Percentiles rank a stretch among this genome's conserved stretches.
phyloP scores from a whole-genome alignment of 805 yeast genomes.

The Barnettozyma siamensis region DNA sequence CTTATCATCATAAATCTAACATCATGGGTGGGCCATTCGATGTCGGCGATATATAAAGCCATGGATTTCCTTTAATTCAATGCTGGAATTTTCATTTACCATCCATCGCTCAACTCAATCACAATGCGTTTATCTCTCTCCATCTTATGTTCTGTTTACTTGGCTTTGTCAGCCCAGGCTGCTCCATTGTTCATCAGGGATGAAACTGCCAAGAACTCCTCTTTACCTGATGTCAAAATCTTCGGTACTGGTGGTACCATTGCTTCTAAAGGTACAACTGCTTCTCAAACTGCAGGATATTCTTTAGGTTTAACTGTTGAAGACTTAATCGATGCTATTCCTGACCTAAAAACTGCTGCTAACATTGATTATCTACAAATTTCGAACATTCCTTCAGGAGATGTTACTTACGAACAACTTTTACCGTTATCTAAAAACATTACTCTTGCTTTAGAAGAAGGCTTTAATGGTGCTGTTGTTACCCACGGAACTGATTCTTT shows the following conservation, averaged over 20 bases:
- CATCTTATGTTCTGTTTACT: background rate
- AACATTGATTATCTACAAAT: conserved; percentile 35
- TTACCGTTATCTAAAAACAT: conserved; percentile 41
- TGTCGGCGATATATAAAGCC: too few relatives aligned
- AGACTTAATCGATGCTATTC: conserved; percentile 47
- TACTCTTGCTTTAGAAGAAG: conserved; percentile 34
- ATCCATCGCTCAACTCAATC: too few relatives aligned
- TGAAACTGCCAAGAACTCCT: conserved; percentile 6
- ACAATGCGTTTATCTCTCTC: conserved; percentile 5
- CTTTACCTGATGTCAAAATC: conserved; percentile 35
- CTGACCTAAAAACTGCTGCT: conserved; percentile 49
- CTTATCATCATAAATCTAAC: too few relatives aligned
- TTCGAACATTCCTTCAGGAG: conserved; percentile 55
- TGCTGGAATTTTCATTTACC: too few relatives aligned
- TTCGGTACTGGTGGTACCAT: conserved; percentile 58
- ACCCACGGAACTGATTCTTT: conserved; percentile 71
- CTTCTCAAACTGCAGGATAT: conserved; percentile 50
- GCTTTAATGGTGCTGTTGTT: conserved; percentile 56
- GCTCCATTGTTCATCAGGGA: conserved; percentile 4
- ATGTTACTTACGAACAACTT: conserved; percentile 42
- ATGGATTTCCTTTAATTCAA: too few relatives aligned
- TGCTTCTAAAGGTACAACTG: conserved; percentile 44
- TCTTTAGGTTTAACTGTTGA: conserved; percentile 46
- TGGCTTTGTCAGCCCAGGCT: background rate
- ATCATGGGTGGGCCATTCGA: too few relatives aligned